phyloP scores from a whole-genome alignment of 805 yeast genomes.

The Monosporozyma yasuniensis region DNA sequence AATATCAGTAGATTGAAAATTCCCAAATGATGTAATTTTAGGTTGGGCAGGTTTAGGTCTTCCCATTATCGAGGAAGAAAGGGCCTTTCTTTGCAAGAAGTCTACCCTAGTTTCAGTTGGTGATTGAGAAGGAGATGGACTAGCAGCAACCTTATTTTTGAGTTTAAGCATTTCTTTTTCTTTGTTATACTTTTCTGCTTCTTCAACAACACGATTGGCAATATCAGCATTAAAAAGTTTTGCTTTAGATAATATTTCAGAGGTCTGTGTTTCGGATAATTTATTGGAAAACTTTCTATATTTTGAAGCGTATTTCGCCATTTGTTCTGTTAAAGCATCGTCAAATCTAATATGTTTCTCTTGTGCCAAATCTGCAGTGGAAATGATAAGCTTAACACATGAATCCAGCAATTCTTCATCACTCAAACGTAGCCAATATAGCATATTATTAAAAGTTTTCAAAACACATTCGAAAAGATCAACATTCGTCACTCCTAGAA shows the following conservation, averaged over 20 bases:
- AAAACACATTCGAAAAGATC: slow-evolving; percentile 46
- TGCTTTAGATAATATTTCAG: slow-evolving; percentile 54
- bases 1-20: slow-evolving; percentile 23
- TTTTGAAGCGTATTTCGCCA: slow-evolving; percentile 56
- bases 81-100: slow-evolving; percentile 26
- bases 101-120: slow-evolving; percentile 24
- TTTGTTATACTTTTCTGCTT: slow-evolving; percentile 33
- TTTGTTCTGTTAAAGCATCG: slow-evolving; percentile 41
- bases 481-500: slow-evolving; percentile 28
- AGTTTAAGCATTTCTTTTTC: slow-evolving; percentile 19
- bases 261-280: slow-evolving; percentile 56
- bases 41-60: slow-evolving; percentile 28
- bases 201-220: slow-evolving; percentile 44
- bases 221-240: slow-evolving; percentile 43
- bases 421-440: slow-evolving; percentile 75
- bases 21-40: slow-evolving; percentile 33
- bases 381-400: slow-evolving; percentile 62
- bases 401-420: slow-evolving; percentile 58
- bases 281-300: slow-evolving; percentile 64
- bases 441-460: slow-evolving; percentile 55
- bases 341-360: slow-evolving; percentile 46
- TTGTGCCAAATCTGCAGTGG: slow-evolving; percentile 55
- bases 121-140: slow-evolving; percentile 6
- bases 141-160: slow-evolving; percentile 1
- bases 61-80: slow-evolving; percentile 22